Base-by-base conservation (phyloP, 2,329 filamentous ascomycete species). In the Botrytis pseudocinerea region DNA sequence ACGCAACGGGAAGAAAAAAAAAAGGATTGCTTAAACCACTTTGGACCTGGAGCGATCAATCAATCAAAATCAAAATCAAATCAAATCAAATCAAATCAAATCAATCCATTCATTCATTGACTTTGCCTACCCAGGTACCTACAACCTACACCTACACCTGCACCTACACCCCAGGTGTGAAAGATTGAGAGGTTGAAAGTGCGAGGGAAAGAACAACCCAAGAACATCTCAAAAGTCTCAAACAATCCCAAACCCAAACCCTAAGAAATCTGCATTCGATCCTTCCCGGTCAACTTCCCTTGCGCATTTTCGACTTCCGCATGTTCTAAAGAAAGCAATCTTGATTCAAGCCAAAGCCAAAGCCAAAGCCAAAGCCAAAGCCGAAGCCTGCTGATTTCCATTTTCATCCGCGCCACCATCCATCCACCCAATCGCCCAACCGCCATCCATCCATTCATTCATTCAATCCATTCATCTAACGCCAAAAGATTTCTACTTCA, bases 261-360 rank as follows among this genome's bases (percentile, higher is more conserved):
- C 22, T 8, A 10, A 25, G 62, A 35, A 51, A 38, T 46, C 22
- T 18, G 32, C 44, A 25, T 65, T 38, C 16, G 14, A 46, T n/a
- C n/a, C 59, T 61, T 61, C 59, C 59, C 35, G 9, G n/a, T 42
- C 38, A 22, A 32, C 62, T 35, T 35, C 14, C n/a, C n/a, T 28
- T 35, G 16, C 62, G 28, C 16, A 32, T 46, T 65, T 57, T 48
- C 62, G 25, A 65, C 62, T 48, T 65, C 62, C 25, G 28, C 42
- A 65, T 61, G 35, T 46, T 48, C 42, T 48, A 46, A 48, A 65
- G 42, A 48, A 46, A 46, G 38, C 59, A 54, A 61, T 40, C 35
- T 61, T 61, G 59, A n/a, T 61, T 60, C 57, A 60, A 61, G 32
- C 48, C 48, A 12, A 54, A 54, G 48, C 48, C 59, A n/a, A 38